phyloP scores from a whole-genome alignment of 2,329 filamentous ascomycete genomes.

The Fusarium aywerte region DNA sequence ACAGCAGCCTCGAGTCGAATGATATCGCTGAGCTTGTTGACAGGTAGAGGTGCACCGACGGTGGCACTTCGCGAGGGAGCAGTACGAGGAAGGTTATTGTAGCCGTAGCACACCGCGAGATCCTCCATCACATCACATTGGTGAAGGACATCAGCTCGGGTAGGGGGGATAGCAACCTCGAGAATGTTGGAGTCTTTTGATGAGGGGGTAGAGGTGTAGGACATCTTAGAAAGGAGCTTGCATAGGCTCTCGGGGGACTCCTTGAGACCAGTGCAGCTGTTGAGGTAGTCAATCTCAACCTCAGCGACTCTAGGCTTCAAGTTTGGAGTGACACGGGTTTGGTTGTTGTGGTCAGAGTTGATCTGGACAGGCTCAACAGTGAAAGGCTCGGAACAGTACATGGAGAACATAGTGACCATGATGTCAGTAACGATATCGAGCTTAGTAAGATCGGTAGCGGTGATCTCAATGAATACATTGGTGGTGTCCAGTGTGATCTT shows the following conservation, averaged over 20 bases:
- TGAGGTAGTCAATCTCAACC: slow-evolving; percentile 92
- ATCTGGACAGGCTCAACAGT: slow-evolving; percentile 95
- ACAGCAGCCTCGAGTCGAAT: slow-evolving; percentile 89
- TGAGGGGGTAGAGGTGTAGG: slow-evolving; percentile 82
- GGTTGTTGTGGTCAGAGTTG: slow-evolving; percentile 87
- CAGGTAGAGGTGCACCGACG: slow-evolving; percentile 83
- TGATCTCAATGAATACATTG: slow-evolving; percentile 97
- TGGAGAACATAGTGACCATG: slow-evolving; percentile 96
- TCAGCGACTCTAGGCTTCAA: slow-evolving; percentile 79
- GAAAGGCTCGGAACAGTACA: slow-evolving; percentile 88
- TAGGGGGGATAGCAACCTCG: slow-evolving; percentile 86
- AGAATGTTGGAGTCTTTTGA: slow-evolving; percentile 74
- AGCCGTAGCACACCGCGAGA: slow-evolving; percentile 94
- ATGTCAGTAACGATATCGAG: slow-evolving; percentile 96
- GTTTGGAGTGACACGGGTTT: slow-evolving; percentile 83
- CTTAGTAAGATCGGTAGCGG: slow-evolving; percentile 95
- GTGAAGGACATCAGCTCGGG: slow-evolving; percentile 92
- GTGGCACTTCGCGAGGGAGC: slow-evolving; percentile 88
- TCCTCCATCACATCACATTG: slow-evolving; percentile 99
- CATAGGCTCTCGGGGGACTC: slow-evolving; percentile 80
- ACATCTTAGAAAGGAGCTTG: slow-evolving; percentile 87
- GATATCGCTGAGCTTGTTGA: slow-evolving; percentile 96
- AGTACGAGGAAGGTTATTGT: slow-evolving; percentile 91
- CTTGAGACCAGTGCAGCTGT: slow-evolving; percentile 86
- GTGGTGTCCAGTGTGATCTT: slow-evolving; percentile 93